Percentiles rank a stretch among this genome's conserved stretches.
These are phyloP conservation scores for Trichoderma orchidacearum DNA, from an alignment of 495 filamentous ascomycete genomes.

Conservation along the genomic window DNA sequence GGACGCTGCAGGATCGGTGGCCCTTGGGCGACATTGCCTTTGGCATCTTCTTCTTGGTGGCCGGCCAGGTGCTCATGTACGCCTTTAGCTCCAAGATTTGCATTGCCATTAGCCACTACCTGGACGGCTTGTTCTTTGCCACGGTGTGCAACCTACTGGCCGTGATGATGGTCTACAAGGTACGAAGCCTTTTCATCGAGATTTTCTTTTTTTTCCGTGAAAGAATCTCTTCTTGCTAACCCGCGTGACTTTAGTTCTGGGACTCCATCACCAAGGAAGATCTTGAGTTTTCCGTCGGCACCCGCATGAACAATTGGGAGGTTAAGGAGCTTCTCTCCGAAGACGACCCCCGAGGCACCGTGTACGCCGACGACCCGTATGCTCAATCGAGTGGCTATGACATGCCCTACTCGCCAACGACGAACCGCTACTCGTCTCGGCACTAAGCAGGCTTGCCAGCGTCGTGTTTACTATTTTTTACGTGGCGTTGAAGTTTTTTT, in stretches of 20 bases:
- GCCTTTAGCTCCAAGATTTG: constrained; percentile 80
- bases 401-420: constrained; percentile 24
- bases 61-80: constrained; percentile 88
- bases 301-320: constrained; percentile 94
- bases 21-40: constrained; percentile 88
- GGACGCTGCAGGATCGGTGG: constrained; percentile 92
- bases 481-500: neutral
- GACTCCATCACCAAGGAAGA: constrained; percentile 98
- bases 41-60: constrained; percentile 80
- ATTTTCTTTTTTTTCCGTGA: neutral
- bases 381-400: constrained; percentile 28
- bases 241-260: constrained; percentile 60
- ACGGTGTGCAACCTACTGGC: constrained; percentile 87
- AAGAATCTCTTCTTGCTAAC: neutral
- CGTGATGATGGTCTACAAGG: constrained; percentile 99
- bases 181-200: constrained; percentile 27
- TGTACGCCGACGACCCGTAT: constrained; percentile 52
- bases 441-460: neutral
- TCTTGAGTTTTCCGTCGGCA: constrained; percentile 93
- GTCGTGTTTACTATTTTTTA: neutral
- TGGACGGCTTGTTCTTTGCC: constrained; percentile 91
- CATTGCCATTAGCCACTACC: constrained; percentile 73
- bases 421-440: constrained; percentile 18
- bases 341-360: constrained; percentile 66
- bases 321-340: constrained; percentile 90